A percentile compares a stretch with the other conserved stretches of the same genome.
These are phyloP conservation scores for Tulasnella sp. DNA, from an alignment of 768 basidiomycete genomes.

Conservation along the genomic window DNA sequence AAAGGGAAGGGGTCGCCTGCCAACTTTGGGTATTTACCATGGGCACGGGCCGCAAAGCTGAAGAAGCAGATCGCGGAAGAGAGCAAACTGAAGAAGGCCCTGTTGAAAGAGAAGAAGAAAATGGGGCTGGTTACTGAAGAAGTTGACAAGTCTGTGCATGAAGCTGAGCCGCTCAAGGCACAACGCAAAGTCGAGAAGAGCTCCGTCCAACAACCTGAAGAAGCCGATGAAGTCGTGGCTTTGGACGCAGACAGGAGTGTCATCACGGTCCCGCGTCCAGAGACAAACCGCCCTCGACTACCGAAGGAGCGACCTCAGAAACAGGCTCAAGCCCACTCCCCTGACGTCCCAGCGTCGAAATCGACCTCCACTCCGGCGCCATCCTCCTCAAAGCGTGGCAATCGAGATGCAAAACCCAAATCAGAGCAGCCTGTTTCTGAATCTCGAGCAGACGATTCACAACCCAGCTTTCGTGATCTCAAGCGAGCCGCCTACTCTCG, in stretches of 20 bases:
- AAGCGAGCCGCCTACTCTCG: slow-evolving; percentile 50
- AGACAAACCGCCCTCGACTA: not conserved
- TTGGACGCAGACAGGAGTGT: not conserved
- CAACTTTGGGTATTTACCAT: slow-evolving; percentile 49
- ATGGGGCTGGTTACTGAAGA: slow-evolving; percentile 26
- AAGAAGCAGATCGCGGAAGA: slow-evolving; percentile 71
- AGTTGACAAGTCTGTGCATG: slow-evolving; percentile 14
- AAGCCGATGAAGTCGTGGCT: not conserved
- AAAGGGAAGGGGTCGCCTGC: slow-evolving; percentile 55
- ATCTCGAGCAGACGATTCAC: not conserved
- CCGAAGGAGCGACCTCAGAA: not conserved
- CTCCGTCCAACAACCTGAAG: not conserved
- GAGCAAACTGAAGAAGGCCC: slow-evolving; percentile 64
- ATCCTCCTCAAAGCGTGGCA: no score
- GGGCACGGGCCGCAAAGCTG: slow-evolving; percentile 56
- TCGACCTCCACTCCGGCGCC: not conserved
- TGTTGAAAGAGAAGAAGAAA: slow-evolving; percentile 57
- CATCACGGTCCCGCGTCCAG: not conserved
- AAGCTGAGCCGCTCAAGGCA: slow-evolving; percentile 7
- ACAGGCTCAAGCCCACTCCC: not conserved
- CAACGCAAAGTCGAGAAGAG: slow-evolving; percentile 6
- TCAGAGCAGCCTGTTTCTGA: not conserved
- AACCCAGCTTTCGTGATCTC: slow-evolving; percentile 37
- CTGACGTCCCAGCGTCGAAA: not conserved
- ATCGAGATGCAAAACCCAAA: not conserved